phyloP scores from a whole-genome alignment of 148 eudicot genomes.

The Rhododendron ferrugineum region DNA sequence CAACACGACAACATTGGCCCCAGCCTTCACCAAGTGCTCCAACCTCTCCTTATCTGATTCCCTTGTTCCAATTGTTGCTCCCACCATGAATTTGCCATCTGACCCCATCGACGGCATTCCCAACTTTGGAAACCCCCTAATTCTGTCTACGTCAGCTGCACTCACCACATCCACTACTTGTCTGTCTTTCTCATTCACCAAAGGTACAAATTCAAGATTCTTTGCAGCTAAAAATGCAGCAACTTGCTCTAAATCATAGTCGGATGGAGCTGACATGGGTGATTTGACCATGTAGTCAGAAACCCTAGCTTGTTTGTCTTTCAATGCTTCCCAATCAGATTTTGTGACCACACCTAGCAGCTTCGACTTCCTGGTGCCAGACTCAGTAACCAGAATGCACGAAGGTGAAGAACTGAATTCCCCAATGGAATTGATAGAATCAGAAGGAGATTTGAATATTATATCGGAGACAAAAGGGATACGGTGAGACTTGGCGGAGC shows the following conservation, averaged over 20 bases:
- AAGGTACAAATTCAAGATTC: slow-evolving; percentile 53
- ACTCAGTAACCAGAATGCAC: slow-evolving; percentile 57
- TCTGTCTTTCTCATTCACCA: slow-evolving; percentile 46
- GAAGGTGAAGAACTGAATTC: slow-evolving; percentile 48
- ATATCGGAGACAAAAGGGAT: slow-evolving; percentile 55
- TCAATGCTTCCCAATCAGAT: slow-evolving; percentile 43
- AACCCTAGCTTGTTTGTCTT: slow-evolving; percentile 44
- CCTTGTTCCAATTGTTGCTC: slow-evolving; percentile 86
- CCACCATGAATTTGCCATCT: slow-evolving; percentile 68
- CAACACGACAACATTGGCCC: slow-evolving; percentile 69
- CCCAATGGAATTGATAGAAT: slow-evolving; percentile 40
- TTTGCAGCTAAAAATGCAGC: slow-evolving; percentile 59
- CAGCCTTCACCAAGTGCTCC: slow-evolving; percentile 82
- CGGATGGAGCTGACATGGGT: slow-evolving; percentile 40
- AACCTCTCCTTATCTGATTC: slow-evolving; percentile 82
- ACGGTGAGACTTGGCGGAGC: slow-evolving; percentile 53
- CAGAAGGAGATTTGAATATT: slow-evolving; percentile 48
- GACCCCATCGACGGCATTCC: slow-evolving; percentile 67
- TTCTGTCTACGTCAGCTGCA: slow-evolving; percentile 44
- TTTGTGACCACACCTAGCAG: slow-evolving; percentile 52
- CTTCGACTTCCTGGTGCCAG: slow-evolving; percentile 42
- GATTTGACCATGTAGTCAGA: slow-evolving; percentile 54
- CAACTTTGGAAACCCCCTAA: slow-evolving; percentile 51
- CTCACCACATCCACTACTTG: slow-evolving; percentile 58
- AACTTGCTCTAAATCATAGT: slow-evolving; percentile 61